Conservation (phyloP, 176 grass and related monocot genomes). For the Oryza glaberrima region DNA sequence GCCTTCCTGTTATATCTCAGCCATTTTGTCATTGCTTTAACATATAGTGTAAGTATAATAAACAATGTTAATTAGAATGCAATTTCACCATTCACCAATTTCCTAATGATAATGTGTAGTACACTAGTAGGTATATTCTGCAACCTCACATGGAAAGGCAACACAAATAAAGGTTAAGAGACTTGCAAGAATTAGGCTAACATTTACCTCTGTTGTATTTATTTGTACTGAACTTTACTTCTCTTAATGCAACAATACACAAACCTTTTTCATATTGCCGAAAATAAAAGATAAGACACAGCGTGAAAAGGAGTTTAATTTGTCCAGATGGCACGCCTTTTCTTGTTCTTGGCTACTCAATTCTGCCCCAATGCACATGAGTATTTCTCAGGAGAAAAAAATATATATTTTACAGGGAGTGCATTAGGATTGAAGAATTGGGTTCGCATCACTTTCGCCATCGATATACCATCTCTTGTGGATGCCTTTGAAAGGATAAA, state of each 20-base stretch:
- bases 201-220: too few species aligned
- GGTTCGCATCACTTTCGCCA: conserved; percentile 68
- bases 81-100: not conserved
- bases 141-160: not conserved
- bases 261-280: too few species aligned
- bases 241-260: too few species aligned
- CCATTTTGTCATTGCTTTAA: not conserved
- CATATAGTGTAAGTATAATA: too few species aligned
- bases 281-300: not conserved
- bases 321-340: not conserved
- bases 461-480: conserved; percentile 52
- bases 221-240: too few species aligned
- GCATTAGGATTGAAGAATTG: conserved; percentile 69
- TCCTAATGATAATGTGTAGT: not conserved
- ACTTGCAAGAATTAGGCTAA: too few species aligned
- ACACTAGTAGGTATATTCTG: not conserved
- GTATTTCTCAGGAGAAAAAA: not conserved
- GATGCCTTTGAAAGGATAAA: conserved; percentile 66
- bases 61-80: not conserved
- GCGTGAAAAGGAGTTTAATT: not conserved
- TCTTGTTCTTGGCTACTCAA: not conserved
- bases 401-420: conserved; percentile 45
- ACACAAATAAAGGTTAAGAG: not conserved
- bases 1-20: not conserved
- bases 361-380: conserved; percentile 12